Evolutionary conservation across 2,329 filamentous ascomycete species (phyloP), one percentile per base, ranked within the genome.

Genomic region (Talaromyces sp.): DNA sequence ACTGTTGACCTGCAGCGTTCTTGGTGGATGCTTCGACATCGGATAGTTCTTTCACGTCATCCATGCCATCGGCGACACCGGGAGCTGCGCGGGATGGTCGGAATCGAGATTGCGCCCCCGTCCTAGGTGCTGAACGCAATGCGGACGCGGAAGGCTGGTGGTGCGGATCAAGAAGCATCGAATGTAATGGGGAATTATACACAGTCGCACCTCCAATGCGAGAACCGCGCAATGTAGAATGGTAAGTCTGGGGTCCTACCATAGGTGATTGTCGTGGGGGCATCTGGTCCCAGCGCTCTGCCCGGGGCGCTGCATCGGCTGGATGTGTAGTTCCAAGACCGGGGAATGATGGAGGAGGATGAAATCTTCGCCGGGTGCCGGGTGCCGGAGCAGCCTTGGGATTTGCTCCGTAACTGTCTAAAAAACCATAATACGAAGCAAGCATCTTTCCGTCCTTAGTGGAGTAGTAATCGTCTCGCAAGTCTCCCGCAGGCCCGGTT

Each of bases 371-470:
- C 65, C 75, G 69, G 37, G 60, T 63, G 17, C 62, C 57, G 10
- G 67, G 62, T 19, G 83, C 82, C 19, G 86, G 81, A 1, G 85
- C 86, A 6, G 83, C 84, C 70, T 85, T 87, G 3, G 86, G 85
- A 65, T 90, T 89, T 51, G 86, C 84, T 13, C 87, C 84, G 67
- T 99, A 99, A 65, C 96, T 92, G 69, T 97, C 91, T 60, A 97
- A 79, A 71, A 99, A 99, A 2, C 92, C 91, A 67, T 94, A 92
- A 70, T 97, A 94, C 0, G 93, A 97, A 15, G 91, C 89, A n/a
- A 94, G 87, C 90, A 99, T 96, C 77, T 99, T 99, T 62, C 92
- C 90, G 67, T 99, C 92, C 69, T 97, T 97, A 9, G 91, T 91
- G 21, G 90, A 86, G 69, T 94, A 97, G 71, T 97, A 97, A 65